Evolutionary conservation across 164 flowering plant species (phyloP), one percentile per base, ranked within the genome.

Genomic region (Stephania japonica): DNA sequence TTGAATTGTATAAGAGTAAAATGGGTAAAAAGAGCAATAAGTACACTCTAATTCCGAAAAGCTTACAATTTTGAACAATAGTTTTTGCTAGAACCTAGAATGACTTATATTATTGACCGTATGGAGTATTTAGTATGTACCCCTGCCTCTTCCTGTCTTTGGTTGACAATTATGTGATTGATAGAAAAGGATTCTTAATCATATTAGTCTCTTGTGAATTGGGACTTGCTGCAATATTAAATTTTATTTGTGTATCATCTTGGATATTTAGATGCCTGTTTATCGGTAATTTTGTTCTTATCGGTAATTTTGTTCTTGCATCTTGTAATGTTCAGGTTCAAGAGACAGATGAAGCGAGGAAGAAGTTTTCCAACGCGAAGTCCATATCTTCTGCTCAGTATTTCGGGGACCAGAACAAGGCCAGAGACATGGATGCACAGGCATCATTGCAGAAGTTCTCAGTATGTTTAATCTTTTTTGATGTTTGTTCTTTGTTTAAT

Each of bases 301-400:
- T 18, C 62, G 59, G 38, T 23, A 24, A 53, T 73, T 49, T 38
- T 76, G 32, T 27, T 67, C 65, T 59, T 73, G 6, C 66, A 42
- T 19, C 61, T 23, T 25, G 10, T 76, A 27, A 14, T 72, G 72
- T 14, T 78, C 84, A 93, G 98, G 77, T 90, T 79, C 83, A 88
- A 82, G 99, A 96, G 84, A 86, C 88, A 65, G 94, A 93, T 78
- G 99, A 96, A 85, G 99, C 99, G 21, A 87, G 97, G 81, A 90
- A 91, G 82, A 96, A 96, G 86, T 96, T 96, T 80, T 80, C 94
- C 61, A 93, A 90, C 86, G 99, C 99, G 10, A 96, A 96, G 82
- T 93, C 99, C 21, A 93, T 96, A 67, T 96, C 99, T 64, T 96
- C 99, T 3, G 84, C 95, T 25, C 99, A 93, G 79, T 96, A 70